A percentile compares a stretch with the other conserved stretches of the same genome.
These are phyloP conservation scores for Dryas integrifolia DNA, from an alignment of 331 rosid species.

Conservation along the genomic window DNA sequence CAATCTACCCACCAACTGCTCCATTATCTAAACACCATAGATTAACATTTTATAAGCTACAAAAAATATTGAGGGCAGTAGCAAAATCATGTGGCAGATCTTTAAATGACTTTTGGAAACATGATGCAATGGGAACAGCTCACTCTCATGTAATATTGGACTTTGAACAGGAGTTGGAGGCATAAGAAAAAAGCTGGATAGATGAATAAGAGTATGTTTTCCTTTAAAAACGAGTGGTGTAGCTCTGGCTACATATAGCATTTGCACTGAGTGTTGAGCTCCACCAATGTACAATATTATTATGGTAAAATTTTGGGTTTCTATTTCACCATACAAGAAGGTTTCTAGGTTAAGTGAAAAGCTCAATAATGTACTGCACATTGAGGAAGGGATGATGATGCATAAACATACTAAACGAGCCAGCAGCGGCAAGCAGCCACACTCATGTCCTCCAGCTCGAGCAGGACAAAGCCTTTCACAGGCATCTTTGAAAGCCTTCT, in stretches of 20 bases:
- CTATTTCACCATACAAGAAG: too few species aligned
- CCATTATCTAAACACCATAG: slow-evolving; percentile 66
- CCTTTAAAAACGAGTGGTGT: background rate
- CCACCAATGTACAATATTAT: background rate
- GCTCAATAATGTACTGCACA: slow-evolving; percentile 9
- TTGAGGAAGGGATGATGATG: slow-evolving; percentile 16
- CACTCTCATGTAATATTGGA: background rate
- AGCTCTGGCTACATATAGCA: slow-evolving; percentile 10
- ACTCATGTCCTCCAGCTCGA: slow-evolving; percentile 72
- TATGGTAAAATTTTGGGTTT: background rate
- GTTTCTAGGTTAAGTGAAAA: slow-evolving; percentile 9
- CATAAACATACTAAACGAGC: slow-evolving; percentile 64
- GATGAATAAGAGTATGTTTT: background rate
- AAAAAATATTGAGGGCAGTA: slow-evolving; percentile 11
- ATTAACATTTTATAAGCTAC: slow-evolving; percentile 17
- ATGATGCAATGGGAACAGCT: background rate
- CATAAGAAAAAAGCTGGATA: background rate
- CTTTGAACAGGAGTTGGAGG: background rate
- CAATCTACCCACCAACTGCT: slow-evolving; percentile 69
- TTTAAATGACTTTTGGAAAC: background rate
- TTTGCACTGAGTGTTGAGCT: background rate
- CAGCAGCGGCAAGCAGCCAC: slow-evolving; percentile 75
- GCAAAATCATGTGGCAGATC: background rate
- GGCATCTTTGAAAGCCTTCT: slow-evolving; percentile 77
- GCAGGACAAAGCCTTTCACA: slow-evolving; percentile 91